phyloP scores from a whole-genome alignment of 768 basidiomycete species.

The Leccinellum albellum region DNA sequence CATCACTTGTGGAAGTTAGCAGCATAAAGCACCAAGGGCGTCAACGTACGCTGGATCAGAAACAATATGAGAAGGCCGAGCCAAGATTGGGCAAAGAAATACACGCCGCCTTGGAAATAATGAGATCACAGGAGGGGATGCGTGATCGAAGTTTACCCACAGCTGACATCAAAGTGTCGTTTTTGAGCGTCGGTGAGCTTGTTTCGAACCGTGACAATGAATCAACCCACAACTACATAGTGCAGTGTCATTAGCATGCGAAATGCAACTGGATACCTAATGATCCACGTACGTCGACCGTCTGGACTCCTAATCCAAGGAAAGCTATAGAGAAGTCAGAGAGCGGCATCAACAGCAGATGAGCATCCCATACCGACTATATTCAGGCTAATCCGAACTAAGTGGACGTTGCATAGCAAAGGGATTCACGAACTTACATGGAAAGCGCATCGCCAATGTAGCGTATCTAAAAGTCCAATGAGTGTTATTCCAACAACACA shows the following conservation, averaged over 20 bases:
- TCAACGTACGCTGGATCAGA: constrained; percentile 8
- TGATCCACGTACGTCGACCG: constrained; percentile 4
- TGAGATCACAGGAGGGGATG: not conserved
- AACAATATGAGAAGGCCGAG: not conserved
- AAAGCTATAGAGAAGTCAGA: constrained; percentile 11
- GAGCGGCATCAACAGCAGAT: not conserved
- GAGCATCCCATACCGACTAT: constrained; percentile 2
- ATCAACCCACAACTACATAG: constrained; percentile 20
- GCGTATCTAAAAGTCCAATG: constrained; percentile 12
- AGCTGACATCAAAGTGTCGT: not conserved
- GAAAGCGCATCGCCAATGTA: constrained; percentile 19
- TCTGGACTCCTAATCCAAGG: constrained; percentile 2
- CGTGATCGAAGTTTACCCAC: not conserved
- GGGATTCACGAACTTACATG: constrained; percentile 8
- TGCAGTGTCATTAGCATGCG: not conserved
- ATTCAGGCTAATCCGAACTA: constrained; percentile 7
- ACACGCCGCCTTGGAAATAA: constrained; percentile 2
- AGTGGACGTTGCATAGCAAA: not conserved
- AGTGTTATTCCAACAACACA: not conserved
- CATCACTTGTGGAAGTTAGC: constrained; percentile 7
- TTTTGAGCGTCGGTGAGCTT: not conserved
- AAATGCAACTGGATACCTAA: not conserved
- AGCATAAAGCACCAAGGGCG: not conserved
- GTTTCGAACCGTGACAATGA: not conserved
- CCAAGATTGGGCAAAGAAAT: constrained; percentile 11